phyloP scores from a whole-genome alignment of 139 green algal species.

The Chlamydomonas asymmetrica region DNA sequence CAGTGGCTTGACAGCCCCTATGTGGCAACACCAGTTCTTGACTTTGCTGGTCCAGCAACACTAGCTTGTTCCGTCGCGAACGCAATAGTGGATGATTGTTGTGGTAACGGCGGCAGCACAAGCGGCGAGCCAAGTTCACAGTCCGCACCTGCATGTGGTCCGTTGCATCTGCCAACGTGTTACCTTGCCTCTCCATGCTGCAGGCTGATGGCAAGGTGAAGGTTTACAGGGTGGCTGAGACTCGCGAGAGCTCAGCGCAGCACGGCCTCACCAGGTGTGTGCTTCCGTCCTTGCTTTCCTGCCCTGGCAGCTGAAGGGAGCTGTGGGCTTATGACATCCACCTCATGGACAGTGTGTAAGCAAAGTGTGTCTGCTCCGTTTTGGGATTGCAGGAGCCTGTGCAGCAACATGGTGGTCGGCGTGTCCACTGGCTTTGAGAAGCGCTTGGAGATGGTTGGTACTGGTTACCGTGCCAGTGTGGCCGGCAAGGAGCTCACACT shows the following conservation, averaged over 20 bases:
- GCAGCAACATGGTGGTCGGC: conserved; percentile 92
- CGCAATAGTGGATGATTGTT: not conserved
- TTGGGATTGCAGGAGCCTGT: conserved; percentile 63
- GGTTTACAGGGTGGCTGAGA: conserved; percentile 53
- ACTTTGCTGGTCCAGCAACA: not conserved
- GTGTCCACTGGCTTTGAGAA: conserved; percentile 81
- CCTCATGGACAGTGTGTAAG: not conserved
- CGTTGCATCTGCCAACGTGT: too few species aligned
- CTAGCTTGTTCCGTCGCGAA: not conserved
- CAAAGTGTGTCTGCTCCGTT: not conserved
- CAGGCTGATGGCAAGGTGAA: conserved; percentile 60
- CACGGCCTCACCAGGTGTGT: conserved; percentile 73
- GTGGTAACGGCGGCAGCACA: too few species aligned
- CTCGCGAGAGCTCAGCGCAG: conserved; percentile 50
- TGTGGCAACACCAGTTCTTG: not conserved
- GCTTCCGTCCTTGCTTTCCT: not conserved
- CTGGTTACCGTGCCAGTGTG: conserved; percentile 90
- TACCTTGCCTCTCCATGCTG: not conserved
- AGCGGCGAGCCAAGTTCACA: too few species aligned
- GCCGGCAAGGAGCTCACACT: conserved; percentile 78
- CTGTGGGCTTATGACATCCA: not conserved
- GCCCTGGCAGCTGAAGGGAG: not conserved
- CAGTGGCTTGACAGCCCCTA: not conserved
- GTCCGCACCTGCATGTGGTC: too few species aligned
- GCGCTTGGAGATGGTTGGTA: conserved; percentile 79